phyloP scores from a whole-genome alignment of 441 rosid species.

The Gossypium davidsonii region DNA sequence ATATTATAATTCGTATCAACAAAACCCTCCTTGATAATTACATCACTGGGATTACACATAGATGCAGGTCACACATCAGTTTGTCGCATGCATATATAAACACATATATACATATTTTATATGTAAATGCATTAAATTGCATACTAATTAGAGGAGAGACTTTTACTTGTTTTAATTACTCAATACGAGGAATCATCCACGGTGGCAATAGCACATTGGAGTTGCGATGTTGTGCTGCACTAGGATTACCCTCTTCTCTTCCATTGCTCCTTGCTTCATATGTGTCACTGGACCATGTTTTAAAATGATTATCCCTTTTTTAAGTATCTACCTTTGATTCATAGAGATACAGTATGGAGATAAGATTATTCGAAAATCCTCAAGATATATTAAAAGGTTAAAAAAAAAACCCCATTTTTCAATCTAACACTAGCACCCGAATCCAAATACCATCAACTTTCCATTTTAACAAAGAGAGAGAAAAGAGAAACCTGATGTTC shows the following conservation, averaged over 20 bases:
- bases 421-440: not conserved
- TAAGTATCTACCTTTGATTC: not conserved
- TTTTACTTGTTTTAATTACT: not conserved
- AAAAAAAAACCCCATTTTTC: no score
- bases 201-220: constrained; percentile 33
- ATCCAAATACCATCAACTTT: no score
- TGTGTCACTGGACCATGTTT: constrained; percentile 19
- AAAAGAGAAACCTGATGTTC: constrained; percentile 30
- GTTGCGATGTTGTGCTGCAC: constrained; percentile 9
- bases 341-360: no score
- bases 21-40: no score
- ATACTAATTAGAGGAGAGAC: not conserved
- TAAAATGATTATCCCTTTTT: no score
- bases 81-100: not conserved
- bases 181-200: constrained; percentile 43
- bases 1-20: no score
- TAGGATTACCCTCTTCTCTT: constrained; percentile 19
- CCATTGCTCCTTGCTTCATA: constrained; percentile 15
- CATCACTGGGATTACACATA: no score
- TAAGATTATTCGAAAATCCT: no score
- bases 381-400: no score
- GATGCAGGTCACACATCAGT: not conserved
- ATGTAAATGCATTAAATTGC: not conserved
- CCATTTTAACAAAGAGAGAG: not conserved
- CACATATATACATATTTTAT: not conserved